These are phyloP conservation scores for Phycomyces nitens DNA, from an alignment of 192 early-diverging fungal species.

Conservation along the genomic window DNA sequence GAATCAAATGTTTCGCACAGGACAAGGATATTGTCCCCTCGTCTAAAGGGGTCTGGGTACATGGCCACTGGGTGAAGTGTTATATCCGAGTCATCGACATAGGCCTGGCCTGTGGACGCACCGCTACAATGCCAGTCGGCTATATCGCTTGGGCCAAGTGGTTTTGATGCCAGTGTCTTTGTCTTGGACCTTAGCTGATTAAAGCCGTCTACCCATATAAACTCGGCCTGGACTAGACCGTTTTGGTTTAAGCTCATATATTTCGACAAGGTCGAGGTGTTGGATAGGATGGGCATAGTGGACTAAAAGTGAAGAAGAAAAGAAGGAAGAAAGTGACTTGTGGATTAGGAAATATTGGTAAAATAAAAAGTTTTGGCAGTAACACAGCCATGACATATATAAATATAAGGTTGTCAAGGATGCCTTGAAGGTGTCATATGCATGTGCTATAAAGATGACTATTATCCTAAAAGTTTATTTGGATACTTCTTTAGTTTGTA, in stretches of 20 bases:
- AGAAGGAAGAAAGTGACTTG: not conserved
- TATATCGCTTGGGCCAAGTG: conserved; percentile 20
- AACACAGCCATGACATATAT: too few relatives aligned
- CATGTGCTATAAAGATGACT: not conserved
- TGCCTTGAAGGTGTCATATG: not conserved
- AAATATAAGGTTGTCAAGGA: too few relatives aligned
- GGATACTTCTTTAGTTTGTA: too few relatives aligned
- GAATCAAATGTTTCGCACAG: conserved; percentile 44
- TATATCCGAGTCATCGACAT: conserved; percentile 45
- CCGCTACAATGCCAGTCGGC: conserved; percentile 51
- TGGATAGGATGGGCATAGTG: not conserved
- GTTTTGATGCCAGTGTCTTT: conserved; percentile 34
- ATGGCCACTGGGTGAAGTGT: conserved; percentile 42
- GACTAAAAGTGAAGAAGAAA: not conserved
- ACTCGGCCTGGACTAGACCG: conserved; percentile 31
- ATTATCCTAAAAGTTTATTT: not conserved
- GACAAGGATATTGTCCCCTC: conserved; percentile 44
- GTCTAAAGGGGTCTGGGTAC: conserved; percentile 49
- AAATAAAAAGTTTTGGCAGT: not conserved
- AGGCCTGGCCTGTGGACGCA: conserved; percentile 46
- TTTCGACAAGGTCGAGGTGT: too few relatives aligned
- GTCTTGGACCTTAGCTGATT: conserved; percentile 42
- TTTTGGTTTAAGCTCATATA: not conserved
- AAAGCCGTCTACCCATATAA: conserved; percentile 50
- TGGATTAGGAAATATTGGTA: too few relatives aligned